Evolutionary conservation across 805 yeast species (phyloP).

Genomic region (Saccharomycopsis sp.): DNA sequence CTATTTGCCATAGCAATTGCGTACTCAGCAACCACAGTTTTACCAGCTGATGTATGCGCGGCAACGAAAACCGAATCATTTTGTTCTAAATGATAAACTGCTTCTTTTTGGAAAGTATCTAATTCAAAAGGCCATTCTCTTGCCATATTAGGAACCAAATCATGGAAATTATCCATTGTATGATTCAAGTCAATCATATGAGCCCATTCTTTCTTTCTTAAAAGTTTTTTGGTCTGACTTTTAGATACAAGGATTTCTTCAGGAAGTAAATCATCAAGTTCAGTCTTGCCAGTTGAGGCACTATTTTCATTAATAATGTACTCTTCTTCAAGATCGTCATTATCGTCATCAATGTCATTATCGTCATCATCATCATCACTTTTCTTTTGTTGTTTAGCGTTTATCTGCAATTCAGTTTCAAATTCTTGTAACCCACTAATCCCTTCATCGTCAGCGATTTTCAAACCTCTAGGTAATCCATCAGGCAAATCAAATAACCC

Average conservation of each 20-base stretch:
- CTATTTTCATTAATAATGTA: conserved; percentile 12
- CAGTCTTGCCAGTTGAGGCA: conserved; percentile 17
- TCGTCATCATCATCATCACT: conserved; percentile 20
- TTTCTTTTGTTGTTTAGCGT: conserved; percentile 15
- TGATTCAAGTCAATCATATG: conserved; percentile 88
- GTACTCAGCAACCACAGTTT: conserved; percentile 96
- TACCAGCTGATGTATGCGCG: conserved; percentile 98
- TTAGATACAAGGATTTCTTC: conserved; percentile 43
- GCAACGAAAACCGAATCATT: conserved; percentile 99
- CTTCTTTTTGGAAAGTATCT: conserved; percentile 95
- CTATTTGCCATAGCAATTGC: conserved; percentile 95
- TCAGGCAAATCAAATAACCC: conserved; percentile 83
- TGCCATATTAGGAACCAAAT: conserved; percentile 89
- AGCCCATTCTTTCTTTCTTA: conserved; percentile 72
- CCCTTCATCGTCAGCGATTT: conserved; percentile 13
- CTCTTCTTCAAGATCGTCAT: conserved; percentile 26
- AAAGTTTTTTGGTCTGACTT: conserved; percentile 23
- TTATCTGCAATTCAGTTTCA: conserved; percentile 34
- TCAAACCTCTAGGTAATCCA: conserved; percentile 71
- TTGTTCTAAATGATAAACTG: conserved; percentile 91
- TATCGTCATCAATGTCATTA: conserved; percentile 27
- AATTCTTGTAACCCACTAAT: conserved; percentile 13
- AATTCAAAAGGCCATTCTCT: conserved; percentile 91
- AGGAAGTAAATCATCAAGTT: conserved; percentile 43
- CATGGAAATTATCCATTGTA: conserved; percentile 74